Conservation (phyloP, 306 rosid species). For the Acacia melanoxylon region DNA sequence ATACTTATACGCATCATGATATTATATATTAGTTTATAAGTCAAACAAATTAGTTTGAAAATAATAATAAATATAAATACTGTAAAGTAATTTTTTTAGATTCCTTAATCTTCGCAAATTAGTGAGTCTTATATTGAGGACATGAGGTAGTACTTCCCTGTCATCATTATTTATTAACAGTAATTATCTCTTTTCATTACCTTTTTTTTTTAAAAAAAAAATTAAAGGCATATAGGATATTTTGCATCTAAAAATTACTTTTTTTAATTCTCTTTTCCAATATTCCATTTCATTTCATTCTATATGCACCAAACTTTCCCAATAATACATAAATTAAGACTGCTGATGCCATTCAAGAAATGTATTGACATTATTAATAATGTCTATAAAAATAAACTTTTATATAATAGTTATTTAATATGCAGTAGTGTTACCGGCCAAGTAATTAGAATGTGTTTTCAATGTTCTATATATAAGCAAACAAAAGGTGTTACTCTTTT, state of each 20-base stretch:
- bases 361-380: neutral
- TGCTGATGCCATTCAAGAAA: constrained; percentile 26
- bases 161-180: neutral
- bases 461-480: neutral
- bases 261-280: neutral
- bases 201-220: neutral
- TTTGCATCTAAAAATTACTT: neutral
- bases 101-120: too few relatives aligned
- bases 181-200: neutral
- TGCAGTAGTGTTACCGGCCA: neutral
- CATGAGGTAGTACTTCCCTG: neutral
- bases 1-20: too few relatives aligned
- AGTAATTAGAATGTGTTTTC: neutral
- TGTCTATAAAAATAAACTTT: neutral
- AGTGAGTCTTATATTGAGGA: too few relatives aligned
- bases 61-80: too few relatives aligned
- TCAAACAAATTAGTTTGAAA: too few relatives aligned
- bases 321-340: constrained; percentile 13
- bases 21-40: too few relatives aligned
- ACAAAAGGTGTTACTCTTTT: neutral
- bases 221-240: neutral
- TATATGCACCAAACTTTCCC: neutral
- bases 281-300: neutral
- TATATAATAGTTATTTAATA: neutral
- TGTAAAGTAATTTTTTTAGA: too few relatives aligned